Conservation (phyloP, 148 eudicot species). For the Dysphania ambrosioides region DNA sequence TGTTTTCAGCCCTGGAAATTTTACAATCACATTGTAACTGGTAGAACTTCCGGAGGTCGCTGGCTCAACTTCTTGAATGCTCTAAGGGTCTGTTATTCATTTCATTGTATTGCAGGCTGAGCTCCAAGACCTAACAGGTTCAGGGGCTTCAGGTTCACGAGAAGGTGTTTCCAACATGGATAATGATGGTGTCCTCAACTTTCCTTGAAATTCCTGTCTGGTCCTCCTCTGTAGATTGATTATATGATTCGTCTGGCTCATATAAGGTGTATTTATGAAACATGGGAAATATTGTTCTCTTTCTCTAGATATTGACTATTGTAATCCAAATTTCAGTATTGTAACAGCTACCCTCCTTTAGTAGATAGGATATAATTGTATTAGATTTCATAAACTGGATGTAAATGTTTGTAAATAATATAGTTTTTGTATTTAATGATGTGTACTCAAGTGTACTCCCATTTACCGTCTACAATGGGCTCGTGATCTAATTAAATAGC, state of each 20-base stretch:
- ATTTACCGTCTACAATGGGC: neutral
- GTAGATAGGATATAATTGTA: neutral
- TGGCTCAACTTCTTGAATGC: neutral
- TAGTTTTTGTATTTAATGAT: neutral
- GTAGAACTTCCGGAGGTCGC: neutral
- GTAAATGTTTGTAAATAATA: constrained; percentile 27
- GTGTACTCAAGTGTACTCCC: neutral
- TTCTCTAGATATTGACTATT: neutral
- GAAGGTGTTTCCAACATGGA: constrained; percentile 33
- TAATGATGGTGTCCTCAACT: constrained; percentile 35
- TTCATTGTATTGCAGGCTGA: constrained; percentile 60
- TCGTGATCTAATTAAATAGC: too few relatives aligned
- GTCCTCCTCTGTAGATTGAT: neutral
- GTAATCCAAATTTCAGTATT: neutral
- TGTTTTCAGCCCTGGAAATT: neutral
- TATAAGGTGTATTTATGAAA: neutral
- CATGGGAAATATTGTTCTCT: neutral
- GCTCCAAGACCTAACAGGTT: constrained; percentile 38
- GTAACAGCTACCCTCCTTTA: neutral
- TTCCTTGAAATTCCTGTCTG: constrained; percentile 18
- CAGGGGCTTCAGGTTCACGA: constrained; percentile 36
- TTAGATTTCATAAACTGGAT: neutral
- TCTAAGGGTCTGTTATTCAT: neutral
- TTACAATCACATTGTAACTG: neutral
- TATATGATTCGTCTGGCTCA: constrained; percentile 1